These are phyloP conservation scores for Exophiala dermatitidis DNA, from an alignment of 2,329 filamentous ascomycete genomes.

Conservation along the genomic window DNA sequence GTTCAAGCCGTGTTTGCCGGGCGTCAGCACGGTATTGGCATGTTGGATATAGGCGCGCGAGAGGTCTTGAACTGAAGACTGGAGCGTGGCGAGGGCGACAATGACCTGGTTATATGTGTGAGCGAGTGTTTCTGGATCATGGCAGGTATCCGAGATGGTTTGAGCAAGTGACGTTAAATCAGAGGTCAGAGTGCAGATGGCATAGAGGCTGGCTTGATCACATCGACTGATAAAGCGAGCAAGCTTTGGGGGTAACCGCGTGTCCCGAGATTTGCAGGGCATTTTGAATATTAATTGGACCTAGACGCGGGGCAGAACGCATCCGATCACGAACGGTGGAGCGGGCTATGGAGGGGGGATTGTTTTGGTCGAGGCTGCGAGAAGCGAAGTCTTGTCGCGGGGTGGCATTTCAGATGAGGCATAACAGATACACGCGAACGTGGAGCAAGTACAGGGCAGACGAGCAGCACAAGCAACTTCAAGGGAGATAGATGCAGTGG, in stretches of 20 bases:
- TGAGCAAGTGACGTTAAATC: constrained; percentile 8
- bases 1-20: constrained; percentile 43
- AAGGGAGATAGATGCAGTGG: constrained; percentile 10
- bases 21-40: constrained; percentile 70
- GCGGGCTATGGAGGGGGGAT: constrained; percentile 8
- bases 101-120: constrained; percentile 55
- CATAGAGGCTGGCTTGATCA: constrained; percentile 4
- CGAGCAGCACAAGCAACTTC: no score
- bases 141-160: constrained; percentile 1
- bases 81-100: constrained; percentile 68
- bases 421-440: constrained; percentile 14
- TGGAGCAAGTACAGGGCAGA: not conserved
- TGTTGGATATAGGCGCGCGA: constrained; percentile 81
- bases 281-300: constrained; percentile 1
- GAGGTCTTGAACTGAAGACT: constrained; percentile 70
- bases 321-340: not conserved
- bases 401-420: constrained; percentile 8
- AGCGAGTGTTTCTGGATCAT: constrained; percentile 29
- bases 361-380: constrained; percentile 3
- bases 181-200: constrained; percentile 2
- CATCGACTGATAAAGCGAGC: not conserved
- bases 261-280: constrained; percentile 1
- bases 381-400: constrained; percentile 13
- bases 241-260: not conserved
- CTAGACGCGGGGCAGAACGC: not conserved